Evolutionary conservation across 2,329 filamentous ascomycete genomes (phyloP).

Genomic region (Pseudogymnoascus sp.): DNA sequence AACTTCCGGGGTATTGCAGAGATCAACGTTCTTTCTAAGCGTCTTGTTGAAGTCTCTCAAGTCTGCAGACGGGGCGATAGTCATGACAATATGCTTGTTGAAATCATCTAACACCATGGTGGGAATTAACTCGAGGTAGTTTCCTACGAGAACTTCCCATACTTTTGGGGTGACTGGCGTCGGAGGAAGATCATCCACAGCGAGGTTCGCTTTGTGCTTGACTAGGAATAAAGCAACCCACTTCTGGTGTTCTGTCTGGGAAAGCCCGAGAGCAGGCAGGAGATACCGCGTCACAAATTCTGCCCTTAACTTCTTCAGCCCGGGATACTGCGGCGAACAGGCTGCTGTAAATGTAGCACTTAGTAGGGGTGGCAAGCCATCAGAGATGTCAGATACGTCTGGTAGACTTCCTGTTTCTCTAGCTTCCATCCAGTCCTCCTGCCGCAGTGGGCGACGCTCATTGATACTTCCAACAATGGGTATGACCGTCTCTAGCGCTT

Average conservation of each 20-base stretch:
- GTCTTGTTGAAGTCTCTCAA: slow-evolving; percentile 14
- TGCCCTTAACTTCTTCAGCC: slow-evolving; percentile 9
- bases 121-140: slow-evolving; percentile 12
- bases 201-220: slow-evolving; percentile 11
- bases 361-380: slow-evolving; percentile 12
- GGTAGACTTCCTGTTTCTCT: slow-evolving; percentile 20
- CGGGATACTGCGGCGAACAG: neutral
- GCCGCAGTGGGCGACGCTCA: slow-evolving; percentile 27
- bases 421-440: slow-evolving; percentile 28
- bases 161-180: slow-evolving; percentile 12
- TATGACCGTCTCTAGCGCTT: slow-evolving; percentile 25
- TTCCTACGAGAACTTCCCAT: slow-evolving; percentile 11
- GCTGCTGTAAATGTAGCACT: slow-evolving; percentile 11
- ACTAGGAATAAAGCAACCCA: slow-evolving; percentile 13
- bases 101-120: slow-evolving; percentile 12
- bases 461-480: slow-evolving; percentile 31
- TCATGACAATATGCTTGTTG: slow-evolving; percentile 14
- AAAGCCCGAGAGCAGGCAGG: slow-evolving; percentile 7
- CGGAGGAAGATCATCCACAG: slow-evolving; percentile 11
- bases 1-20: slow-evolving; percentile 12
- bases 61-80: slow-evolving; percentile 10
- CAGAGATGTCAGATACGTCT: slow-evolving; percentile 19
- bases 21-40: slow-evolving; percentile 12
- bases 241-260: slow-evolving; percentile 12
- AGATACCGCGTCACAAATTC: slow-evolving; percentile 12